These are phyloP conservation scores for Acer negundo DNA, from an alignment of 345 rosid species.

Conservation along the genomic window DNA sequence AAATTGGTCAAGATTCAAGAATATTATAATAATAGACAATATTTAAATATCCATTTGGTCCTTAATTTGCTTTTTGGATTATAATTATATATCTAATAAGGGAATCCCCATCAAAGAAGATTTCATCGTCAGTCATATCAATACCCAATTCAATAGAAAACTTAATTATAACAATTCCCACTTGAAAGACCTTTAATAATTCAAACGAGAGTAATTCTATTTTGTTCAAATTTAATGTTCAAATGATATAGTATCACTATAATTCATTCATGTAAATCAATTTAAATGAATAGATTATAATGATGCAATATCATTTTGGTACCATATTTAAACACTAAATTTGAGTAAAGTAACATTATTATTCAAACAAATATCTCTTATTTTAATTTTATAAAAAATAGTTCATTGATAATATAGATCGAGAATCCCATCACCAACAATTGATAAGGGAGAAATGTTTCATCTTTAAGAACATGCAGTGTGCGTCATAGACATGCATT, in stretches of 20 bases:
- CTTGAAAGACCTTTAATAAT: conserved; percentile 3
- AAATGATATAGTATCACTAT: too few species aligned
- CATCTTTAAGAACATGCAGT: conserved; percentile 2
- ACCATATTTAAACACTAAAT: too few species aligned
- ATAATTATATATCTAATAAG: background rate
- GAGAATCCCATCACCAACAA: conserved; percentile 1
- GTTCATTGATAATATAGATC: background rate
- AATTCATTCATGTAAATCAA: too few species aligned
- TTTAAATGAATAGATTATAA: too few species aligned
- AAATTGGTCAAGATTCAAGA: background rate
- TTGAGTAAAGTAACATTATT: too few species aligned
- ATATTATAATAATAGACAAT: background rate
- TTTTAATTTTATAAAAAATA: background rate
- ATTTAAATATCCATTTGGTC: background rate
- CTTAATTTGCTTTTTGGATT: background rate
- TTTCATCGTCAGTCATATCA: conserved; percentile 10
- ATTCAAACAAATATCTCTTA: background rate
- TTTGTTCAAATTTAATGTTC: too few species aligned
- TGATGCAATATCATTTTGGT: too few species aligned
- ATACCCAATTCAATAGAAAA: background rate
- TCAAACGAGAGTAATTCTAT: background rate
- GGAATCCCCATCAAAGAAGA: background rate
- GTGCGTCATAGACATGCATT: background rate
- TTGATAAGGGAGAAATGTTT: background rate
- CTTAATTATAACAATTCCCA: too few species aligned